Evolutionary conservation across 2,329 filamentous ascomycete species (phyloP).

Genomic region (Xylariales sp.): DNA sequence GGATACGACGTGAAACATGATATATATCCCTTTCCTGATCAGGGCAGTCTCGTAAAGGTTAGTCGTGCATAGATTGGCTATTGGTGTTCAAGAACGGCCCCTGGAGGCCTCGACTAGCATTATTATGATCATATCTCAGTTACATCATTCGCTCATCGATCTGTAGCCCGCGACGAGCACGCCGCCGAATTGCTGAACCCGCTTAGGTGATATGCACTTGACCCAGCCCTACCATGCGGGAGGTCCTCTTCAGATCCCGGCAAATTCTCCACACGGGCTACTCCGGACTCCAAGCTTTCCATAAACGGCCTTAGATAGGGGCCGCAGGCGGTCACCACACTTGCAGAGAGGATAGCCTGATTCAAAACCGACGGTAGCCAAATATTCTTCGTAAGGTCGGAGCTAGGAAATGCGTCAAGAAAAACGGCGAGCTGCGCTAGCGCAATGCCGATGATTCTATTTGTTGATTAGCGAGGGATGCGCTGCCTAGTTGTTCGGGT

Average conservation of each 20-base stretch:
- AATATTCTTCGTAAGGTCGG: slow-evolving; percentile 27
- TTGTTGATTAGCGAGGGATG: slow-evolving; percentile 2
- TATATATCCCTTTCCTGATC: slow-evolving; percentile 19
- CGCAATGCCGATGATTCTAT: slow-evolving; percentile 32
- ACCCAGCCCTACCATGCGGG: slow-evolving; percentile 17
- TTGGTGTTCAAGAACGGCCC: slow-evolving; percentile 1
- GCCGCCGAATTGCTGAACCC: slow-evolving; percentile 29
- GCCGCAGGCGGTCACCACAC: slow-evolving; percentile 37
- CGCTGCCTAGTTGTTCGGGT: neutral
- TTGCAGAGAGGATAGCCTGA: slow-evolving; percentile 32
- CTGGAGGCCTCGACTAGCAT: slow-evolving; percentile 17
- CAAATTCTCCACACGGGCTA: slow-evolving; percentile 37
- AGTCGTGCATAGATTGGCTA: slow-evolving; percentile 1
- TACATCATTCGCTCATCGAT: slow-evolving; percentile 16
- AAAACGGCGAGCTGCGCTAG: slow-evolving; percentile 36
- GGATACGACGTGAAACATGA: slow-evolving; percentile 18
- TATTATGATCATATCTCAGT: slow-evolving; percentile 13
- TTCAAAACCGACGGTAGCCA: slow-evolving; percentile 37
- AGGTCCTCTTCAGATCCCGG: slow-evolving; percentile 33
- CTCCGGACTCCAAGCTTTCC: slow-evolving; percentile 39
- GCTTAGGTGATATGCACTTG: slow-evolving; percentile 31
- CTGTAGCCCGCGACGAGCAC: slow-evolving; percentile 26
- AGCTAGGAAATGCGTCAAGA: slow-evolving; percentile 25
- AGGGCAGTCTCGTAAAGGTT: neutral
- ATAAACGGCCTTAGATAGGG: slow-evolving; percentile 39